These are phyloP conservation scores for Cyclostephanos tholiformis DNA, from an alignment of 108 stramenopile species.

Conservation along the genomic window DNA sequence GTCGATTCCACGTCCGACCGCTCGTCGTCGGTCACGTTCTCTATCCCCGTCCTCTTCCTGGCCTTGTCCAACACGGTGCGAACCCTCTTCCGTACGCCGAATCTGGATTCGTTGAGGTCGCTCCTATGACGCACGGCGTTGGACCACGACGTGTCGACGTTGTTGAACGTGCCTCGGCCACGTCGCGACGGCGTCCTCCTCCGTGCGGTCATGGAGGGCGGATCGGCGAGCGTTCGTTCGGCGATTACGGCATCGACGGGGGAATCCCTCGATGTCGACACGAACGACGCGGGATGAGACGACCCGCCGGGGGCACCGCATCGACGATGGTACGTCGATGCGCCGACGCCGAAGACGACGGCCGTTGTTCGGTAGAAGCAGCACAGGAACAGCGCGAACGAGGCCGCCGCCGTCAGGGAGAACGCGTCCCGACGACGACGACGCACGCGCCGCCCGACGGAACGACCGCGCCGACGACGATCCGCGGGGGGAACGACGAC, in stretches of 20 bases:
- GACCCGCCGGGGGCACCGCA: too few relatives aligned
- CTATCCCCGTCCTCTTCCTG: conserved; percentile 74
- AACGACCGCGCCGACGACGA: too few relatives aligned
- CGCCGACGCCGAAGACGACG: too few relatives aligned
- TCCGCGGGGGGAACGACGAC: neutral
- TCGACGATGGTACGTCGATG: too few relatives aligned
- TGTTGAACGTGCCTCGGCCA: neutral
- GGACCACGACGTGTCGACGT: conserved; percentile 27
- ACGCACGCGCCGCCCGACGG: neutral
- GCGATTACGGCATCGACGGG: neutral
- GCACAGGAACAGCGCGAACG: neutral
- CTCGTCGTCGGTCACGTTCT: conserved; percentile 21
- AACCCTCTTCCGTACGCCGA: conserved; percentile 73
- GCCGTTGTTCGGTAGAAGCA: too few relatives aligned
- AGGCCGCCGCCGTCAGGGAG: conserved; percentile 10
- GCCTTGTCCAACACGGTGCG: conserved; percentile 73
- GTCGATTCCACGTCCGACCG: neutral
- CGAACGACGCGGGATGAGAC: conserved; percentile 1
- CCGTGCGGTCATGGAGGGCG: conserved; percentile 19
- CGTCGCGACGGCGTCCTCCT: conserved; percentile 16
- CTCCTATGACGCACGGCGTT: conserved; percentile 42
- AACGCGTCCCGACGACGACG: neutral
- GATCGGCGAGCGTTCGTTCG: neutral
- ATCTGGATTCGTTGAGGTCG: conserved; percentile 43
- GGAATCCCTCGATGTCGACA: neutral